These are phyloP conservation scores for Amylocystis lapponica DNA, from an alignment of 768 basidiomycete genomes.

Conservation along the genomic window DNA sequence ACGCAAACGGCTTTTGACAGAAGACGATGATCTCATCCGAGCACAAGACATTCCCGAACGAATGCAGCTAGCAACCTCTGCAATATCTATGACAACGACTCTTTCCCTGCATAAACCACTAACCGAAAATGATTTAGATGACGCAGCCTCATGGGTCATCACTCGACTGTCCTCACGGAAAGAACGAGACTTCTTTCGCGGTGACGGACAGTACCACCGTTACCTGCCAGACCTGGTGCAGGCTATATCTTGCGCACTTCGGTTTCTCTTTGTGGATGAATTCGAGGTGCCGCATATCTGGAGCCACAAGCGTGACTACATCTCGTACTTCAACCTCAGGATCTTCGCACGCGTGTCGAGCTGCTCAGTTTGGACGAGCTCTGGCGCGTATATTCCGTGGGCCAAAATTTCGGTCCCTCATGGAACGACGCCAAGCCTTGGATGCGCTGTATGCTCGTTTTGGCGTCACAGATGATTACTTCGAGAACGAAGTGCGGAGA, in stretches of 20 bases:
- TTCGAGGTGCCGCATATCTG: conserved; percentile 95
- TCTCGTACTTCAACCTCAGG: conserved; percentile 71
- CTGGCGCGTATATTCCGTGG: conserved; percentile 88
- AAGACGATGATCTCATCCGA: conserved; percentile 91
- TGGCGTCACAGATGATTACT: conserved; percentile 67
- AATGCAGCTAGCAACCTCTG: conserved; percentile 86
- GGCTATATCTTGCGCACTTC: conserved; percentile 74
- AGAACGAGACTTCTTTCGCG: conserved; percentile 66
- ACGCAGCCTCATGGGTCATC: conserved; percentile 86
- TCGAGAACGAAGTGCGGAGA: conserved; percentile 59
- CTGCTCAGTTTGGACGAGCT: conserved; percentile 76
- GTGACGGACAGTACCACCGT: conserved; percentile 51
- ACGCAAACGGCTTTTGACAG: conserved; percentile 78
- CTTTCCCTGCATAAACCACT: conserved; percentile 58
- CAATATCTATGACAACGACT: conserved; percentile 62
- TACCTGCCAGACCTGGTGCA: conserved; percentile 65
- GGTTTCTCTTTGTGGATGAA: conserved; percentile 79
- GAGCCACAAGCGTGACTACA: conserved; percentile 88
- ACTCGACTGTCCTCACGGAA: conserved; percentile 68
- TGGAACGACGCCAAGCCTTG: conserved; percentile 66
- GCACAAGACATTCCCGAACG: conserved; percentile 90
- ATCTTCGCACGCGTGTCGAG: conserved; percentile 56
- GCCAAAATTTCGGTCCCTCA: conserved; percentile 85
- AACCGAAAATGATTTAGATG: conserved; percentile 66
- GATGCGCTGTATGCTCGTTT: conserved; percentile 62